Percentiles rank a stretch among this genome's conserved stretches.
Conservation (phyloP, 148 eudicot species). For the Spergularia marina region DNA sequence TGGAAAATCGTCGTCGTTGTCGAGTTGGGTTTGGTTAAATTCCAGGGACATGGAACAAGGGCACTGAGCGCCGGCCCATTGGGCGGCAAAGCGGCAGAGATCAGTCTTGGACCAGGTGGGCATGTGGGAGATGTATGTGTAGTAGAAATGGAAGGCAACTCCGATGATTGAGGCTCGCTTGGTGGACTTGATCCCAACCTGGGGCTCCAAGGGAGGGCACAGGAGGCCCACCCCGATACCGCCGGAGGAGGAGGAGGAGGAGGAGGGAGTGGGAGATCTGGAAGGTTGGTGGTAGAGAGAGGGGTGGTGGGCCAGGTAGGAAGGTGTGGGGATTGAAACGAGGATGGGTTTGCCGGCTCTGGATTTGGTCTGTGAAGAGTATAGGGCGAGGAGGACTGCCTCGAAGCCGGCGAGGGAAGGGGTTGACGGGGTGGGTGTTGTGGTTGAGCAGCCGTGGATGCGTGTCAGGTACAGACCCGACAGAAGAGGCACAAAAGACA, state of each 20-base stretch:
- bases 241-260: conserved; percentile 4
- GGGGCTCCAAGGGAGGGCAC: conserved; percentile 74
- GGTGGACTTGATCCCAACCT: conserved; percentile 76
- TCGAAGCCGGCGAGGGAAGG: conserved; percentile 81
- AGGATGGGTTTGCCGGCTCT: conserved; percentile 62
- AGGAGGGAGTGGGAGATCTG: conserved; percentile 20
- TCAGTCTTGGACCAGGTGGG: conserved; percentile 83
- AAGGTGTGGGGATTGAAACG: conserved; percentile 50
- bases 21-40: conserved; percentile 18
- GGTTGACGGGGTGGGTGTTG: conserved; percentile 13
- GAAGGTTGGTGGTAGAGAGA: conserved; percentile 66
- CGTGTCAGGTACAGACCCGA: conserved; percentile 53
- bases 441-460: conserved; percentile 40
- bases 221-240: conserved; percentile 43
- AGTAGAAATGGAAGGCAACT: conserved; percentile 64
- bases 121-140: conserved; percentile 73
- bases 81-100: conserved; percentile 59
- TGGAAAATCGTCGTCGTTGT: conserved; percentile 15
- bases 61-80: conserved; percentile 82
- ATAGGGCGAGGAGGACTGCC: conserved; percentile 69
- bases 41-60: conserved; percentile 44
- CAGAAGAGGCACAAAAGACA: conserved; percentile 60
- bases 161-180: conserved; percentile 79
- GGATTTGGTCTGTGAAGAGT: conserved; percentile 58
- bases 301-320: conserved; percentile 54